Conservation (phyloP, 768 basidiomycete genomes). For the Boletus rubescentipes region DNA sequence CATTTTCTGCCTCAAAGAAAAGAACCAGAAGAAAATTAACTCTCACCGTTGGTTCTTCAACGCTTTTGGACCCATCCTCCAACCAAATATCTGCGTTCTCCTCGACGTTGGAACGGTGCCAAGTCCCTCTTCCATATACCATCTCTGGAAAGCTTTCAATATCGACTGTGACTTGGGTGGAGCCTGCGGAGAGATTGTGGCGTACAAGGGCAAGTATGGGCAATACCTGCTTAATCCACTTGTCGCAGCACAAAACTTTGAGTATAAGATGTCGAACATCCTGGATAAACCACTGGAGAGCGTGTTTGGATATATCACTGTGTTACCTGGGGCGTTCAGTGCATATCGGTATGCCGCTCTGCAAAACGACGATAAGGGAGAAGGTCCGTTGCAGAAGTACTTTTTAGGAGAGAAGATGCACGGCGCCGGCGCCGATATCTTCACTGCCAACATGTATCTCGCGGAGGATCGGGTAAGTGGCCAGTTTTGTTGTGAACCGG, state of each 20-base stretch:
- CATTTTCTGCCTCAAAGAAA: slow-evolving; percentile 89
- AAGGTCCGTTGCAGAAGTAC: slow-evolving; percentile 93
- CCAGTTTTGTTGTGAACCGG: not conserved
- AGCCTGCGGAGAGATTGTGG: slow-evolving; percentile 97
- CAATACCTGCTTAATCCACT: slow-evolving; percentile 79
- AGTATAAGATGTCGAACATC: slow-evolving; percentile 94
- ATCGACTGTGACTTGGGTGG: slow-evolving; percentile 91
- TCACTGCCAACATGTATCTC: slow-evolving; percentile 95
- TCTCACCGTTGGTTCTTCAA: slow-evolving; percentile 96
- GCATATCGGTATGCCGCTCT: slow-evolving; percentile 90
- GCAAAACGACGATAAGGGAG: slow-evolving; percentile 78
- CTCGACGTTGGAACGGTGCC: slow-evolving; percentile 88
- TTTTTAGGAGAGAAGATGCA: slow-evolving; percentile 97
- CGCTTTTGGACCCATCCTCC: slow-evolving; percentile 76
- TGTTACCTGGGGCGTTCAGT: slow-evolving; percentile 89
- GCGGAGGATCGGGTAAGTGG: slow-evolving; percentile 76
- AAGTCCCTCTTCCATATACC: slow-evolving; percentile 85
- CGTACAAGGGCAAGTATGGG: slow-evolving; percentile 83
- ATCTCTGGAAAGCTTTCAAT: slow-evolving; percentile 93
- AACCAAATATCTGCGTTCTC: slow-evolving; percentile 89
- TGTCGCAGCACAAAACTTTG: slow-evolving; percentile 90
- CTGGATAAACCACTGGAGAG: slow-evolving; percentile 89
- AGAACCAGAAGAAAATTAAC: slow-evolving; percentile 96
- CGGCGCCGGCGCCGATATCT: slow-evolving; percentile 84
- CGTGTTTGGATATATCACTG: slow-evolving; percentile 92